Conservation (phyloP, 2,329 filamentous ascomycete species). For the Curvularia lunata region DNA sequence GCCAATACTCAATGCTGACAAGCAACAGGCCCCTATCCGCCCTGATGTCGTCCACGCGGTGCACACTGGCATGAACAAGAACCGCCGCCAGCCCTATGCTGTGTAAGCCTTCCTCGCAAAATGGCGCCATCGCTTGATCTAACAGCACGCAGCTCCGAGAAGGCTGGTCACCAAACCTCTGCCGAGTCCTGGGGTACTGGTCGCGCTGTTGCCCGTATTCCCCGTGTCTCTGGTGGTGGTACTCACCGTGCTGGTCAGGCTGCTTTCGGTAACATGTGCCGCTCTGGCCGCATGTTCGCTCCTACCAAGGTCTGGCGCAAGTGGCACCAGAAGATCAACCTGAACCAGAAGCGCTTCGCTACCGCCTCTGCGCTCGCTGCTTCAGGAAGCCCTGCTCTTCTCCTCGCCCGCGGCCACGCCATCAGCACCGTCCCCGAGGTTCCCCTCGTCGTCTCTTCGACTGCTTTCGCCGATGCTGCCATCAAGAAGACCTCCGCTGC, state of each 20-base stretch:
- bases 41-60: conserved; percentile 99
- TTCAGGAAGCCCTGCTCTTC: conserved; percentile 90
- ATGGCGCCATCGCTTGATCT: conserved; percentile 18
- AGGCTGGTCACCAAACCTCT: conserved; percentile 99
- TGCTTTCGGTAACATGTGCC: conserved; percentile 99
- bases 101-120: conserved; percentile 66
- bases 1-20: conserved; percentile 18
- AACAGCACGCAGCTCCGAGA: conserved; percentile 67
- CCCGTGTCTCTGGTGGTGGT: conserved; percentile 99
- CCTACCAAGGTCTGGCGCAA: conserved; percentile 99
- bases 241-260: conserved; percentile 99
- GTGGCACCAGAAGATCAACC: conserved; percentile 99
- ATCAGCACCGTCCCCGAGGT: conserved; percentile 92
- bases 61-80: conserved; percentile 99
- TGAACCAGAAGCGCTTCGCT: conserved; percentile 98
- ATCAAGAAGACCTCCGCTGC: conserved; percentile 89
- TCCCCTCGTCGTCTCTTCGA: conserved; percentile 92
- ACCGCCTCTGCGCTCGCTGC: conserved; percentile 96
- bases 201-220: conserved; percentile 99
- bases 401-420: conserved; percentile 96
- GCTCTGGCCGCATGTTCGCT: conserved; percentile 99
- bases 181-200: conserved; percentile 99
- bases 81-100: conserved; percentile 99
- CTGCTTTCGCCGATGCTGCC: conserved; percentile 79
- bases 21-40: conserved; percentile 77